Base-by-base conservation (phyloP, 805 yeast genomes). In the Yamadazyma sp. region DNA sequence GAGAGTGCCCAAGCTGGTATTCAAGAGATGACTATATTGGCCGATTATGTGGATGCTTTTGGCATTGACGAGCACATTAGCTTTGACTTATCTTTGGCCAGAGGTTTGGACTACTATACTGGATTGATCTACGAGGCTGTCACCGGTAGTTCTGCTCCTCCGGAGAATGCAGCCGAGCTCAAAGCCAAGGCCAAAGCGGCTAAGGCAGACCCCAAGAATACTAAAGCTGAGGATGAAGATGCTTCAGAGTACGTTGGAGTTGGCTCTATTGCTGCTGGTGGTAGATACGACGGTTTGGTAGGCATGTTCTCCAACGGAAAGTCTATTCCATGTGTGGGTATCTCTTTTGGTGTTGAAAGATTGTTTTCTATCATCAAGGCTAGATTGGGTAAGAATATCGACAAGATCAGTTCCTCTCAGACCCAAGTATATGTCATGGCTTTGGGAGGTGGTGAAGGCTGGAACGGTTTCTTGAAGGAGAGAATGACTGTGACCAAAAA, bases 211-310 rank as follows among this genome's bases (percentile, higher is more conserved):
- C 9, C 11, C 5, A 25, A 25, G 14, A 4, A 14, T 4, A 16
- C 20, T 10, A 30, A 30, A 10, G 22, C 16, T 5, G 38, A 32
- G 14, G 52, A 40, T 24, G 85, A 88, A 49, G 97, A 93, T 62
- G 96, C 96, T 40, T 85, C 95, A 37, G 97, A 87, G 47, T 88
- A 85, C 52, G 98, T 93, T 38, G 99, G 99, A 52, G 96, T 91
- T 28, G 99, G 99, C 23, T 93, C 99, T 5, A 89, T 93, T 55
- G 96, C 96, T 35, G 99, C 96, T 34, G 99, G 99, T 67, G 99
- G 99, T 48, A 86, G 99, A 64, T 93, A 93, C 64, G 99, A 93
- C 63, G 84, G 84, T 54, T 77, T 93, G 44, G 98, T 93, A 25
- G 96, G 96, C 50, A 93, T 93, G 99, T 93, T 93, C 60, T 81